Conservation (phyloP, 208 protist genomes). For the Leishmania mexicana region DNA sequence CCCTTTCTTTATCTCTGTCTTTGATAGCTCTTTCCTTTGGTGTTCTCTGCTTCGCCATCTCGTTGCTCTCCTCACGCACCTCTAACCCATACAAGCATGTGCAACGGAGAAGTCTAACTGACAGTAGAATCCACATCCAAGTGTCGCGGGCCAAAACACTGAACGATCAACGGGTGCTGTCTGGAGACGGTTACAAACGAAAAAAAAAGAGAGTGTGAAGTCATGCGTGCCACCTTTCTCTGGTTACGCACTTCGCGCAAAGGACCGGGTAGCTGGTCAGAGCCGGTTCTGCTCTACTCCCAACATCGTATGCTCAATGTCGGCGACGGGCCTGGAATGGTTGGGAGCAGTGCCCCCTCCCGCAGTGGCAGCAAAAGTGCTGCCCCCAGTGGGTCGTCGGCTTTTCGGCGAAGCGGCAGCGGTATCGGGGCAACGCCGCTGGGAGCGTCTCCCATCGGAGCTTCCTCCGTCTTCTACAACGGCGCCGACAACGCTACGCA, state of each 20-base stretch:
- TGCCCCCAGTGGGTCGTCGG: not conserved
- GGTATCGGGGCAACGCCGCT: not conserved
- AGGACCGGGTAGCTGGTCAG: conserved; percentile 60
- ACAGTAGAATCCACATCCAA: no score
- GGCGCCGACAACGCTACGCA: conserved; percentile 31
- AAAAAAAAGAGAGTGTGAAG: not conserved
- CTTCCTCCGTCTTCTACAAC: conserved; percentile 22
- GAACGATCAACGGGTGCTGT: not conserved
- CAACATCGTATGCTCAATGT: conserved; percentile 9
- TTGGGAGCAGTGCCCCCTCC: not conserved
- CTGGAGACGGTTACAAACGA: not conserved
- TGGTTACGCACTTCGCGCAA: conserved; percentile 60
- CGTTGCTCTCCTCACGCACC: no score
- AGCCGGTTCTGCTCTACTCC: conserved; percentile 25
- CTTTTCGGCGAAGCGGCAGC: conserved; percentile 6
- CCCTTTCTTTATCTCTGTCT: not conserved
- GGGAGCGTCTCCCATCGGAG: not conserved
- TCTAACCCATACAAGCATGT: not conserved
- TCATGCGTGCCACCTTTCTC: conserved; percentile 21
- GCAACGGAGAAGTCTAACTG: not conserved
- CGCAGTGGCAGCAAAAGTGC: not conserved
- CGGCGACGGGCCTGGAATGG: not conserved
- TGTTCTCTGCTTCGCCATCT: not conserved
- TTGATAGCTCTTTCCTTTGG: not conserved
- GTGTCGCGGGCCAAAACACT: not conserved